Conservation (phyloP, 805 yeast species). For the Schizosaccharomyces japonicus region DNA sequence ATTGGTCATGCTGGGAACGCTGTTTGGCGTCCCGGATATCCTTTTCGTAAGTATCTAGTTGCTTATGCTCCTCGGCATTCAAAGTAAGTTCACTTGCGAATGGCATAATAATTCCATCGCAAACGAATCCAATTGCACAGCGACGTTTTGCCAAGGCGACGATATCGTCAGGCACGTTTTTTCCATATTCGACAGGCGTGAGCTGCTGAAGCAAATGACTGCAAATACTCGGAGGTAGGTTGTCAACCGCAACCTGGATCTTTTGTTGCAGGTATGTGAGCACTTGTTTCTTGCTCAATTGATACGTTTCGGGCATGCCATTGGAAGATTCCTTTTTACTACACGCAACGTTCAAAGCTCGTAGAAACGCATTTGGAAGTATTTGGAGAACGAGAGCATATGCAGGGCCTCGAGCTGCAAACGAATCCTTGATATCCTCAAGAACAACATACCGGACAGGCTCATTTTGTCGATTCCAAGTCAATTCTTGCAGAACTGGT, state of each 20-base stretch:
- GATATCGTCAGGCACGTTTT: background rate
- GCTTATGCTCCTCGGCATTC: too few species aligned
- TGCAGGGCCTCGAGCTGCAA: background rate
- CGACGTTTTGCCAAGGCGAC: background rate
- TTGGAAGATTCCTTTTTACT: background rate
- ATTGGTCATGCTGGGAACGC: too few species aligned
- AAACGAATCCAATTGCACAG: too few species aligned
- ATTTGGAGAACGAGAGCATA: background rate
- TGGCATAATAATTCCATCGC: too few species aligned
- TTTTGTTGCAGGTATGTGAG: background rate
- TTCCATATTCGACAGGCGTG: background rate
- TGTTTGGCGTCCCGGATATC: too few species aligned
- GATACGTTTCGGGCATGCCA: background rate
- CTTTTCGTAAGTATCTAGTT: too few species aligned
- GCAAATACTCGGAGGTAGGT: background rate
- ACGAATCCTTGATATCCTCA: background rate
- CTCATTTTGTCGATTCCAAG: background rate
- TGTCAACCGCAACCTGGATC: background rate
- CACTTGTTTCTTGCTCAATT: background rate
- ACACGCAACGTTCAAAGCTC: background rate
- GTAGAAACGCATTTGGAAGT: background rate
- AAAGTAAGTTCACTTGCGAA: too few species aligned
- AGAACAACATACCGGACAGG: background rate
- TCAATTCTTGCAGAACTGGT: background rate
- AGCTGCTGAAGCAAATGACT: background rate